Evolutionary conservation across 345 rosid genomes (phyloP).

Genomic region (Rubroshorea leprosula): DNA sequence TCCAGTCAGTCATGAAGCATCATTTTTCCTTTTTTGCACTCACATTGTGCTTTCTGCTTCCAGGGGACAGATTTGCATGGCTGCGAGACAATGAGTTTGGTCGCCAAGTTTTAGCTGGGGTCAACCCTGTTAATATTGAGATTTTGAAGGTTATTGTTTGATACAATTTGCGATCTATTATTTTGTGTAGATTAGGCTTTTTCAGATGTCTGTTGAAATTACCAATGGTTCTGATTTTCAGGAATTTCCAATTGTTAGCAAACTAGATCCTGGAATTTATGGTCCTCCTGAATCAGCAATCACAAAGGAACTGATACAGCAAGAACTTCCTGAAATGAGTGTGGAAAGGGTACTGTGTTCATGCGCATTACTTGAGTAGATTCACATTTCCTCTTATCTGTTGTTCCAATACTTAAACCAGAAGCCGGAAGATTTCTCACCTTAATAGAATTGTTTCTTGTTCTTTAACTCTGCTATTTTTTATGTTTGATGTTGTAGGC

Average conservation of each 20-base stretch:
- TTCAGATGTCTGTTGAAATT: background rate
- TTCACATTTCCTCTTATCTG: background rate
- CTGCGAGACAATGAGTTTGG: constrained; percentile 87
- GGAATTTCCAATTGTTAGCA: constrained; percentile 89
- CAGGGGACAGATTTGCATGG: constrained; percentile 95
- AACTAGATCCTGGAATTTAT: constrained; percentile 64
- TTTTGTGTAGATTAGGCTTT: constrained; percentile 6
- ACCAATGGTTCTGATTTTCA: constrained; percentile 21
- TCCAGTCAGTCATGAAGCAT: constrained; percentile 1
- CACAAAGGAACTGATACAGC: constrained; percentile 67
- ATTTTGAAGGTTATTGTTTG: constrained; percentile 44
- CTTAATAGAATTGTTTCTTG: background rate
- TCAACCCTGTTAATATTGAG: constrained; percentile 82
- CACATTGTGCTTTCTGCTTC: constrained; percentile 5
- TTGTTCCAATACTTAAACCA: no score
- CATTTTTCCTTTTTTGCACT: constrained; percentile 11
- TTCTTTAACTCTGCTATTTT: constrained; percentile 9
- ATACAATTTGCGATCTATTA: background rate
- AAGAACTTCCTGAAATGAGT: constrained; percentile 62
- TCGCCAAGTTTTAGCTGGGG: constrained; percentile 90
- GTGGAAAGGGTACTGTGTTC: constrained; percentile 62
- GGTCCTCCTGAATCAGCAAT: constrained; percentile 85
- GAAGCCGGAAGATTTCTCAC: no score
- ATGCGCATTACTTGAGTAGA: background rate
- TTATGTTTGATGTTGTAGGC: constrained; percentile 45